Percentiles rank a stretch among this genome's conserved stretches.
Conservation (phyloP, 2,329 filamentous ascomycete species). For the Aspergillus jensenii region DNA sequence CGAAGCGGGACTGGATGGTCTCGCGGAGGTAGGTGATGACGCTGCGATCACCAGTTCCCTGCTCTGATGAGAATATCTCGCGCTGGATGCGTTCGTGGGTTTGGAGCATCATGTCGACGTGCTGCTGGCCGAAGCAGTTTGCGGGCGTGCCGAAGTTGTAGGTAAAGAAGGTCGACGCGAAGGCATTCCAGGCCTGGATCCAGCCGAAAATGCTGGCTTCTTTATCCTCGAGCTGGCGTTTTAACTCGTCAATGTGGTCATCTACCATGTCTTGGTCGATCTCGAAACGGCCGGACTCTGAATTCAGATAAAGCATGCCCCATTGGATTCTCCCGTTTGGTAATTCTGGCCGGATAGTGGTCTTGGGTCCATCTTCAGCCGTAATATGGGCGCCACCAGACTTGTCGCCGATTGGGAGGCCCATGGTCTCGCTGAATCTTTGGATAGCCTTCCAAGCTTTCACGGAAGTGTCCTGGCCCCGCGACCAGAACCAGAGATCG, state of each 20-base stretch:
- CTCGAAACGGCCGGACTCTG: constrained; percentile 11
- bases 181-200: constrained; percentile 17
- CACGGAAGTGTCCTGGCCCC: constrained; percentile 2
- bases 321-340: constrained; percentile 12
- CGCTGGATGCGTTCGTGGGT: constrained; percentile 15
- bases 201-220: constrained; percentile 11
- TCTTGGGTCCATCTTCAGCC: not conserved
- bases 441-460: constrained; percentile 9
- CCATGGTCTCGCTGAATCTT: constrained; percentile 10
- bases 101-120: constrained; percentile 16
- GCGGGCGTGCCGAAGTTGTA: constrained; percentile 15
- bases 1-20: constrained; percentile 4
- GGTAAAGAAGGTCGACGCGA: constrained; percentile 15
- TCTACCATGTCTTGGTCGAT: constrained; percentile 16
- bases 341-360: not conserved
- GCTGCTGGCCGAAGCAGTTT: constrained; percentile 14
- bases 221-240: constrained; percentile 8
- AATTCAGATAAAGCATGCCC: constrained; percentile 16
- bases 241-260: constrained; percentile 5
- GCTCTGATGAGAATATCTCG: not conserved
- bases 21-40: constrained; percentile 13
- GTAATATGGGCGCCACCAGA: constrained; percentile 5
- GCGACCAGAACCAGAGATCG: constrained; percentile 17
- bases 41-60: constrained; percentile 2
- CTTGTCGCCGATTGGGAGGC: not conserved